Percentiles rank a stretch among this genome's conserved stretches.
Evolutionary conservation across 148 eudicot species (phyloP).

Genomic region (Beta vulgaris): DNA sequence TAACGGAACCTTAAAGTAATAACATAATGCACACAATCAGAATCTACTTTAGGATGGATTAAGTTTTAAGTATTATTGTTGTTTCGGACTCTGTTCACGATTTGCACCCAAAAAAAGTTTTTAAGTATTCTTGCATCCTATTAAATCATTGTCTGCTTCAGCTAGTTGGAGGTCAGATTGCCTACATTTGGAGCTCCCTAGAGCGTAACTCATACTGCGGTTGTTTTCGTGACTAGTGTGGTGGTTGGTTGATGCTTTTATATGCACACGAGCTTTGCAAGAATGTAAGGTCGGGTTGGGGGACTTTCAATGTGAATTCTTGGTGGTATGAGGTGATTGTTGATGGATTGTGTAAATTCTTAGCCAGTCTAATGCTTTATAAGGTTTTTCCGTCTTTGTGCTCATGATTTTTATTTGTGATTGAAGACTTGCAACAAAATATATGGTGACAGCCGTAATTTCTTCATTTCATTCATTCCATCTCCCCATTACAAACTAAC

Average conservation of each 20-base stretch:
- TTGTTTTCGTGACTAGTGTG: not conserved
- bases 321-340: not conserved
- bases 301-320: not conserved
- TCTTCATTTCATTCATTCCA: no score
- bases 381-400: not conserved
- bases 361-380: not conserved
- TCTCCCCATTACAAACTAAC: no score
- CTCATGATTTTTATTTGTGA: not conserved
- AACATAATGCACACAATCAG: not conserved
- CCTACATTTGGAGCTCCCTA: not conserved
- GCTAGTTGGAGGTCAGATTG: conserved; percentile 1
- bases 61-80: no score
- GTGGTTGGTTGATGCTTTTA: not conserved
- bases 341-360: not conserved
- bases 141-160: not conserved
- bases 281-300: not conserved
- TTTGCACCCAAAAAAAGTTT: no score
- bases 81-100: no score
- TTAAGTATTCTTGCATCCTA: not conserved
- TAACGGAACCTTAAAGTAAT: not conserved
- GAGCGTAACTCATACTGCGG: not conserved
- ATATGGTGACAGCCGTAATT: no score
- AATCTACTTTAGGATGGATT: not conserved
- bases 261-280: no score
- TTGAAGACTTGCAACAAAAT: no score